A percentile compares a stretch with the other conserved stretches of the same genome.
These are phyloP conservation scores for Ruellia speciosa DNA, from an alignment of 305 asterid genomes.

Conservation along the genomic window DNA sequence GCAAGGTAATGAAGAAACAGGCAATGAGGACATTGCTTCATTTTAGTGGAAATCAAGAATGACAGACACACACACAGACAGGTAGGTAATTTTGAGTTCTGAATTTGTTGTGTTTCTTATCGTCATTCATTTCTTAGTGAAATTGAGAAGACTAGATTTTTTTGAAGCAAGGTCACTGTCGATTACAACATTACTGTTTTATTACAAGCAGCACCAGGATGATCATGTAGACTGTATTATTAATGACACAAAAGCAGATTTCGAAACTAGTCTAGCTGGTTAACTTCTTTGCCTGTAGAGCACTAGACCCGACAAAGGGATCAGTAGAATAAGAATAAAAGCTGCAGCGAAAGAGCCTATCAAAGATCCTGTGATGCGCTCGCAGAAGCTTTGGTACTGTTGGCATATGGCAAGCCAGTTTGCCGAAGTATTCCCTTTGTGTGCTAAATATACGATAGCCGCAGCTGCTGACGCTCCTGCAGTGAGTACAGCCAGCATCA, in stretches of 20 bases:
- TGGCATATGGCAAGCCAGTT: slow-evolving; percentile 74
- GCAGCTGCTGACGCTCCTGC: slow-evolving; percentile 77
- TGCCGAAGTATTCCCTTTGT: slow-evolving; percentile 70
- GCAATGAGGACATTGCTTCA: slow-evolving; percentile 51
- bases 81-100: too few relatives aligned
- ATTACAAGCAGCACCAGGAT: too few relatives aligned
- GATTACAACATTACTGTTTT: too few relatives aligned
- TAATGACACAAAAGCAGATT: too few relatives aligned
- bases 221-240: too few relatives aligned
- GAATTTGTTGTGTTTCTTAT: too few relatives aligned
- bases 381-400: slow-evolving; percentile 56
- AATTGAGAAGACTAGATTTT: too few relatives aligned
- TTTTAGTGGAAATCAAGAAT: slow-evolving; percentile 26
- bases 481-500: slow-evolving; percentile 45
- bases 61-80: too few relatives aligned
- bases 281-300: slow-evolving; percentile 16
- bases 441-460: slow-evolving; percentile 74
- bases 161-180: too few relatives aligned
- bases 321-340: slow-evolving; percentile 32
- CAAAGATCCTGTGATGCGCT: slow-evolving; percentile 49
- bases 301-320: slow-evolving; percentile 43
- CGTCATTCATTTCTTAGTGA: too few relatives aligned
- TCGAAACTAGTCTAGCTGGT: too few relatives aligned
- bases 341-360: slow-evolving; percentile 63
- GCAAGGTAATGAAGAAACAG: slow-evolving; percentile 74